These are phyloP conservation scores for Hygrophorus russula DNA, from an alignment of 768 basidiomycete genomes.

Conservation along the genomic window DNA sequence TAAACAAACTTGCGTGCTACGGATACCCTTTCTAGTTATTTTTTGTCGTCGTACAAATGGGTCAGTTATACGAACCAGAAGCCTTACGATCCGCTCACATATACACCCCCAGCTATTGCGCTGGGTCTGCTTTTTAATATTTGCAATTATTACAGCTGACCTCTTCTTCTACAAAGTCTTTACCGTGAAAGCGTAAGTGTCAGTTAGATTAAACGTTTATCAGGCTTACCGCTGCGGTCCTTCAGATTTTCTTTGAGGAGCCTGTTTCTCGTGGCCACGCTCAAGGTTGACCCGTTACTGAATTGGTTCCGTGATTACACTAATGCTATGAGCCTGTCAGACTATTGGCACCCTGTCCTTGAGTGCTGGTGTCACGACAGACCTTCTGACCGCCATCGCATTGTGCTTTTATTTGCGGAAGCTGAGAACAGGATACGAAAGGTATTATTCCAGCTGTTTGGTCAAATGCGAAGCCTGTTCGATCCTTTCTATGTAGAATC, in stretches of 20 bases:
- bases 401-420: conserved; percentile 44
- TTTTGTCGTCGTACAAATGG: conserved; percentile 30
- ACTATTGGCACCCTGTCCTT: conserved; percentile 36
- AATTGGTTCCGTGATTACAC: neutral
- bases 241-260: conserved; percentile 18
- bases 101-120: conserved; percentile 18
- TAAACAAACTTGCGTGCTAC: neutral
- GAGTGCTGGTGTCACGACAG: conserved; percentile 36
- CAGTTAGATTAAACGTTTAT: neutral
- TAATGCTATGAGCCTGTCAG: conserved; percentile 16
- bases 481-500: conserved; percentile 22
- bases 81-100: neutral
- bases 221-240: neutral
- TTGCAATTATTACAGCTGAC: conserved; percentile 1
- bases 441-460: conserved; percentile 15
- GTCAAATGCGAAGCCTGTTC: neutral
- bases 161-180: conserved; percentile 21
- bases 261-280: conserved; percentile 19
- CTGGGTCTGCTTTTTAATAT: conserved; percentile 18
- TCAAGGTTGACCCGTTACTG: conserved; percentile 24
- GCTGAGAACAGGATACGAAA: conserved; percentile 37
- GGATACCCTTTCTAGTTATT: conserved; percentile 19
- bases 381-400: conserved; percentile 37
- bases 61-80: conserved; percentile 17
- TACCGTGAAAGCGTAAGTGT: conserved; percentile 30